Evolutionary conservation across 768 basidiomycete species (phyloP), one percentile per base, ranked within the genome.

Genomic region (Fomitopsis serialis): DNA sequence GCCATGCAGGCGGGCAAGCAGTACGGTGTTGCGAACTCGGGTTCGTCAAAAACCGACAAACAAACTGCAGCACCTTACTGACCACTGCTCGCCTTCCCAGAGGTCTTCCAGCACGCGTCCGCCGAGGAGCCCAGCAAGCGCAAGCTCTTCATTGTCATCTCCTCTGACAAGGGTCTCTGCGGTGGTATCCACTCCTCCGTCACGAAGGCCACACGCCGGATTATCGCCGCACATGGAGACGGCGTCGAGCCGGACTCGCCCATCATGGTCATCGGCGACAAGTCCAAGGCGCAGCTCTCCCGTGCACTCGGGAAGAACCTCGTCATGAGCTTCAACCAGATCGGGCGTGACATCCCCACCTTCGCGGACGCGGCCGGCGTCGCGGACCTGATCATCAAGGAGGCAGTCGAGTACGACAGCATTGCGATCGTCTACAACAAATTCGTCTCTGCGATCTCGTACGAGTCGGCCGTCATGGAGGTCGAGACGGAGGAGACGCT

Each of bases 161-260:
- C 96, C 44, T 98, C 96, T 52, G 96, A 98, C 85, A 94, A 95
- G 75, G 96, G 97, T 74, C 91, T 99, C 54, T 99, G 96, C 68
- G 96, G 97, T 74, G 96, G 97, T 80, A 96, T 99, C 65, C 96
- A 98, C 78, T 98, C 96, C 40, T 93, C 92, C 50, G 91, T 98
- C 67, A 80, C 88, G 61, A 97, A 98, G 74, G 82, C 84, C 52
- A 89, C 92, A 48, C 89, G 91, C 61, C 81, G 80, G 53, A 87
- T 81, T 27, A 65, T 95, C 52, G 72, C 68, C 27, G 78, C 81
- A 63, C 73, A 75, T 42, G 73, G 72, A 45, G 69, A 72, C 58
- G 68, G 62, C 25, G 75, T 85, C 46, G 81, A 83, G 54, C 48
- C 73, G 10, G 78, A 80, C 56, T 88, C 87, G 2, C 79, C 84